These are phyloP conservation scores for Phytopythium boreale DNA, from an alignment of 352 stramenopile species.

Conservation along the genomic window DNA sequence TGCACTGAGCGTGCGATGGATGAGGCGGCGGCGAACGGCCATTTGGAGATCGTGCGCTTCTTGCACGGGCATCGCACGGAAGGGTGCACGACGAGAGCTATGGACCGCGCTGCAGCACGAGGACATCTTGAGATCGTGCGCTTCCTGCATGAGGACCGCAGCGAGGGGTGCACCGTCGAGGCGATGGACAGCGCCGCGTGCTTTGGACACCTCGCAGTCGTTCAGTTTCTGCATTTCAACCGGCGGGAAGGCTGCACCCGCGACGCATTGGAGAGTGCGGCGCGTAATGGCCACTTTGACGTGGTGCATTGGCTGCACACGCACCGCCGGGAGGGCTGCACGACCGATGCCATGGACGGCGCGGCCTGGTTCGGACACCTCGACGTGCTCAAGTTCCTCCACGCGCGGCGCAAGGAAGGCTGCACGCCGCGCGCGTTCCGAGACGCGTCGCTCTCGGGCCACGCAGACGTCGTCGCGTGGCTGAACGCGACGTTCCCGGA, in stretches of 20 bases:
- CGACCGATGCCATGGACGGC: background rate
- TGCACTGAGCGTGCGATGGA: conserved; percentile 13
- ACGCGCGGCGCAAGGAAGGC: conserved; percentile 1
- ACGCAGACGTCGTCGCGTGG: background rate
- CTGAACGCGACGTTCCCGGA: background rate
- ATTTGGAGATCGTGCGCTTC: conserved; percentile 15
- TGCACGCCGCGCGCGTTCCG: background rate
- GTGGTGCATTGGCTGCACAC: conserved; percentile 1
- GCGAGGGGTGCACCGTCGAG: conserved; percentile 7
- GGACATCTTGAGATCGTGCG: conserved; percentile 10
- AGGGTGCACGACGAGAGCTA: conserved; percentile 9
- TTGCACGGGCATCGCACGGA: conserved; percentile 11
- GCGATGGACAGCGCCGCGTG: conserved; percentile 6
- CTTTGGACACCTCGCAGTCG: background rate
- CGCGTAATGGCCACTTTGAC: background rate
- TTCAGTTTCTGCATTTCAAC: background rate
- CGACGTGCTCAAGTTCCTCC: conserved; percentile 4
- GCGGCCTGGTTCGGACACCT: conserved; percentile 4
- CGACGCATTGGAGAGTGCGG: background rate
- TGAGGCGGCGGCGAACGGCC: conserved; percentile 10
- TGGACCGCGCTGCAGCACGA: conserved; percentile 3
- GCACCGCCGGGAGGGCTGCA: conserved; percentile 1
- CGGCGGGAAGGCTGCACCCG: background rate
- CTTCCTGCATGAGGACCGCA: conserved; percentile 12
- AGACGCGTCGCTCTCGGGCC: conserved; percentile 3